Percentiles rank a stretch among this genome's conserved stretches.
Evolutionary conservation across 2,329 filamentous ascomycete genomes (phyloP).

Genomic region (Bipolaris oryzae): DNA sequence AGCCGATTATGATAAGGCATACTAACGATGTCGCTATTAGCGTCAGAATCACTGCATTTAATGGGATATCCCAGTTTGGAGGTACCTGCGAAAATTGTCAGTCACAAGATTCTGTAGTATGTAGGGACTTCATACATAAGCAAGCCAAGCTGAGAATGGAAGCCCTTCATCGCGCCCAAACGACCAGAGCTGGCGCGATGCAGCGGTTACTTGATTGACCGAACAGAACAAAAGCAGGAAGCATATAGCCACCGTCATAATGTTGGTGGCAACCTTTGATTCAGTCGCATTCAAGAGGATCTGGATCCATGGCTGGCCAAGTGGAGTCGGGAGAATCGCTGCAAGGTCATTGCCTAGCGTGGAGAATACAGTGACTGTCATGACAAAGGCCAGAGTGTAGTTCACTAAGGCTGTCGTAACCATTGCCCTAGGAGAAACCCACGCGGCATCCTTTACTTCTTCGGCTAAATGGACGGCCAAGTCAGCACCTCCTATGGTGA

Average conservation of each 20-base stretch:
- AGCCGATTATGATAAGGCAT: conserved; percentile 33
- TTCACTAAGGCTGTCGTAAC: conserved; percentile 44
- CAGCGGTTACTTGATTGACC: conserved; percentile 14
- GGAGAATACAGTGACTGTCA: conserved; percentile 21
- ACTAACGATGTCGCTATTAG: conserved; percentile 20
- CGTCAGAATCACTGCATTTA: conserved; percentile 26
- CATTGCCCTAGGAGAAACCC: conserved; percentile 42
- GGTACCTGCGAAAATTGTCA: conserved; percentile 11
- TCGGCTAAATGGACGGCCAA: conserved; percentile 40
- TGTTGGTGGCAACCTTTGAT: conserved; percentile 20
- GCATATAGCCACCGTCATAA: conserved; percentile 17
- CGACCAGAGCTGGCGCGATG: conserved; percentile 34
- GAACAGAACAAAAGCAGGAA: neutral
- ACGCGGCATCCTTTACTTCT: conserved; percentile 31
- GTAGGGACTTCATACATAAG: conserved; percentile 8
- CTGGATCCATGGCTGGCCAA: conserved; percentile 26
- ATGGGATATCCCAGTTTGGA: conserved; percentile 23
- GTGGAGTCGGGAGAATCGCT: conserved; percentile 8
- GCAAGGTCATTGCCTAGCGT: neutral
- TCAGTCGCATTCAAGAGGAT: conserved; percentile 26
- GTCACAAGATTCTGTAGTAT: neutral
- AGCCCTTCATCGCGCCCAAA: conserved; percentile 35
- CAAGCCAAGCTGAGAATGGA: conserved; percentile 19
- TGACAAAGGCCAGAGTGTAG: conserved; percentile 40
- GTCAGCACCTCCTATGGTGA: conserved; percentile 42